Evolutionary conservation across 2,329 filamentous ascomycete genomes (phyloP).

Genomic region (Ophiostoma triangulosporum): DNA sequence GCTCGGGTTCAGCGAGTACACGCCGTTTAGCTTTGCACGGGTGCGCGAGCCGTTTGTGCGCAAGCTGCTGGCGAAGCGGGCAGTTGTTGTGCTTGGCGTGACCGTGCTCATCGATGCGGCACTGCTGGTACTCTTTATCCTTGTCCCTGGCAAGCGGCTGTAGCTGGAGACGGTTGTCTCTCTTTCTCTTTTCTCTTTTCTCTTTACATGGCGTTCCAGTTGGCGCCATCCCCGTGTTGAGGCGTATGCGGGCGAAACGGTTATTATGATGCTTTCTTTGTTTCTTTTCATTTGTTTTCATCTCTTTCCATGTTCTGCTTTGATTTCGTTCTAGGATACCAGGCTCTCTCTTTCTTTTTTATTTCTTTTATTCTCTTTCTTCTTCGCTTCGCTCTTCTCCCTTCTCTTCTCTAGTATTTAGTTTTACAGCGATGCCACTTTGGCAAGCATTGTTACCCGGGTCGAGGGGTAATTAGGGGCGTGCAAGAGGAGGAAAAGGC

Average conservation of each 20-base stretch:
- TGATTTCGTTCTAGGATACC: constrained; percentile 13
- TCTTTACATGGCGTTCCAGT: background rate
- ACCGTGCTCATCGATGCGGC: constrained; percentile 66
- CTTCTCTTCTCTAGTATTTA: background rate
- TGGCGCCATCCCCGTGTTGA: background rate
- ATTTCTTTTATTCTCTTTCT: background rate
- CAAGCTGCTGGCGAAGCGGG: constrained; percentile 69
- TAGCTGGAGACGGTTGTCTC: constrained; percentile 26
- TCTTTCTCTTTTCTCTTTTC: background rate
- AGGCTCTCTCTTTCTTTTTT: background rate
- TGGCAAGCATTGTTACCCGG: background rate
- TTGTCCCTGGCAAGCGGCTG: constrained; percentile 79
- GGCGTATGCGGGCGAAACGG: background rate
- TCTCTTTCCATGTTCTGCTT: constrained; percentile 1
- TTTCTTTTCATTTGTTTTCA: background rate
- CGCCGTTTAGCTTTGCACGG: constrained; percentile 78
- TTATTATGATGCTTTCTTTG: background rate
- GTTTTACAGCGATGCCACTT: background rate
- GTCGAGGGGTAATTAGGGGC: background rate
- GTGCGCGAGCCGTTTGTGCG: constrained; percentile 87
- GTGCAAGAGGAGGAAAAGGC: background rate
- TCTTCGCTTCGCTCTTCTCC: background rate
- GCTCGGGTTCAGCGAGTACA: constrained; percentile 88
- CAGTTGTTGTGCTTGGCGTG: constrained; percentile 64
- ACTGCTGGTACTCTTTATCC: constrained; percentile 81